Conservation (phyloP, 148 eudicot genomes). For the Heliosperma pusillum region DNA sequence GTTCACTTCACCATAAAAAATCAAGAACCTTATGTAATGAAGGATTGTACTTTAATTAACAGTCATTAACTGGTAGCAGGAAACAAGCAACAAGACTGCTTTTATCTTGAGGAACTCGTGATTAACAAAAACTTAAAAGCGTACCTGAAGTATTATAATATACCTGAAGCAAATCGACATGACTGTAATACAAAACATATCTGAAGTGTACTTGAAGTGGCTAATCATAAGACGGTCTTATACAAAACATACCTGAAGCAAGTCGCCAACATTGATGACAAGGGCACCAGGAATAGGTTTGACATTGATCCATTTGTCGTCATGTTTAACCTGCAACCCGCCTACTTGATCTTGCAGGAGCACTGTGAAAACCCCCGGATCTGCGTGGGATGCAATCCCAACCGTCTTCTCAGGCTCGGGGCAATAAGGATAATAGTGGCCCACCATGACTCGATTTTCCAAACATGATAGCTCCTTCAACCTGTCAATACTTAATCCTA, state of each 20-base stretch:
- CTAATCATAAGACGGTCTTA: not conserved
- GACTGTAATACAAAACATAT: too few relatives aligned
- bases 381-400: constrained; percentile 42
- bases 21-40: too few relatives aligned
- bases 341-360: constrained; percentile 44
- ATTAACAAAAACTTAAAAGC: not conserved
- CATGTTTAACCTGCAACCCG: constrained; percentile 45
- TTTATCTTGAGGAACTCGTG: not conserved
- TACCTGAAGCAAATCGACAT: too few relatives aligned
- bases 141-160: too few relatives aligned
- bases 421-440: constrained; percentile 42
- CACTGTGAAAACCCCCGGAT: constrained; percentile 42
- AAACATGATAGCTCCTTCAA: constrained; percentile 26
- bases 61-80: too few relatives aligned
- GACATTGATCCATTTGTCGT: constrained; percentile 39
- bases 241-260: constrained; percentile 35
- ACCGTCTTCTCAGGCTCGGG: constrained; percentile 44
- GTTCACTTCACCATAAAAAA: too few relatives aligned
- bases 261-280: constrained; percentile 47
- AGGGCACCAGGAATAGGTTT: constrained; percentile 41
- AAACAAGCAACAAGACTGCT: not conserved
- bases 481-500: constrained; percentile 25
- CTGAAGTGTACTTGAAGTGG: too few relatives aligned
- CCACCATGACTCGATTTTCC: constrained; percentile 29
- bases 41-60: too few relatives aligned